Percentiles rank a stretch among this genome's conserved stretches.
Evolutionary conservation across 441 rosid genomes (phyloP).

Genomic region (Croton laevigatus): DNA sequence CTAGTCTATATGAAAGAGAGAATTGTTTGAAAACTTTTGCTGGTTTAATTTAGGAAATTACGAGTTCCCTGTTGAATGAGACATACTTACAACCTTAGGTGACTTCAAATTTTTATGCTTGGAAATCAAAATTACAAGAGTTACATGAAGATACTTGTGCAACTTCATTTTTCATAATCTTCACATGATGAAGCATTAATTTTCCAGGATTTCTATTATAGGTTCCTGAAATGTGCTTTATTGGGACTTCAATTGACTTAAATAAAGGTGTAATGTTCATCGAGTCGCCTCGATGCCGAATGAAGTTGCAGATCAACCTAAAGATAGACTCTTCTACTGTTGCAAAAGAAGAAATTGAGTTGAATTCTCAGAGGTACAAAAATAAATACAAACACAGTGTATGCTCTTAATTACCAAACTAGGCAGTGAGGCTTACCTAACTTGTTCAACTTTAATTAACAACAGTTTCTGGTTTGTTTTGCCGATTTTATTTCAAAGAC

Average conservation of each 20-base stretch:
- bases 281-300: slow-evolving; percentile 58
- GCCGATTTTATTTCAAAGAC: background rate
- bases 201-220: slow-evolving; percentile 28
- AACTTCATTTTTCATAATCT: background rate
- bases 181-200: slow-evolving; percentile 8
- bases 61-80: background rate
- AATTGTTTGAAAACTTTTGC: background rate
- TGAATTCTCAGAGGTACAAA: slow-evolving; percentile 51
- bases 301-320: slow-evolving; percentile 57
- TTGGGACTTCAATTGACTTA: slow-evolving; percentile 66
- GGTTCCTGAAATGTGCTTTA: slow-evolving; percentile 89
- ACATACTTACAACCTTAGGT: too few species aligned
- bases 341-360: slow-evolving; percentile 44
- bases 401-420: background rate
- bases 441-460: background rate
- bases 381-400: background rate
- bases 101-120: background rate
- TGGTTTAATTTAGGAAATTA: background rate
- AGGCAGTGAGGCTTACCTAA: background rate
- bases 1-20: background rate
- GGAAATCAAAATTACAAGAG: too few species aligned
- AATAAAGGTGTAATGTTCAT: slow-evolving; percentile 51
- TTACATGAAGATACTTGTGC: background rate
- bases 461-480: too few species aligned
- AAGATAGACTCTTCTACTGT: slow-evolving; percentile 35